phyloP scores from a whole-genome alignment of 495 filamentous ascomycete genomes.

The Rhizodiscina lignyota region DNA sequence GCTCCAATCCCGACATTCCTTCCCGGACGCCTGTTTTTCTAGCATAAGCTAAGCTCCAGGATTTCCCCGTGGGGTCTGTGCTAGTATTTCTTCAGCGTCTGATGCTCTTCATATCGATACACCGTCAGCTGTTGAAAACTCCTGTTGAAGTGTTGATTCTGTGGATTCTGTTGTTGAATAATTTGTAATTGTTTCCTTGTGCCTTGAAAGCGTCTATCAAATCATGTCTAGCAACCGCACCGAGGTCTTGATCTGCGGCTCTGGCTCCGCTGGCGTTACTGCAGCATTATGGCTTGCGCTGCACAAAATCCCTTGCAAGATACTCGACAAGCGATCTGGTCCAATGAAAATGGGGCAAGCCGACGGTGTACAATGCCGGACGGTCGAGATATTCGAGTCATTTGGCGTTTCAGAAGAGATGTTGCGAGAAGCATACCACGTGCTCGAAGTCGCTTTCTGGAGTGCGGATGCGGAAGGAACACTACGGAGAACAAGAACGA shows the following conservation, averaged over 20 bases:
- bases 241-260: background rate
- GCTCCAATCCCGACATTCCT: no score
- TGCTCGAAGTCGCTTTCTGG: conserved; percentile 17
- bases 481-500: conserved; percentile 32
- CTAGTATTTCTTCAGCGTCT: no score
- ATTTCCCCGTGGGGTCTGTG: no score
- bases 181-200: no score
- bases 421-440: conserved; percentile 41
- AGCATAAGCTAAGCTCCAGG: no score
- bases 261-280: conserved; percentile 29
- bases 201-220: no score
- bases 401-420: conserved; percentile 45
- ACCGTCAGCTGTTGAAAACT: no score
- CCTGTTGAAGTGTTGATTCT: no score
- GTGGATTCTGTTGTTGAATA: no score
- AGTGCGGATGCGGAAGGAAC: conserved; percentile 26
- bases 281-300: conserved; percentile 45
- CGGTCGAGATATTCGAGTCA: conserved; percentile 47
- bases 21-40: no score
- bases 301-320: conserved; percentile 38
- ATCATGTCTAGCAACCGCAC: no score
- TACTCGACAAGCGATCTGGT: conserved; percentile 42
- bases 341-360: conserved; percentile 42
- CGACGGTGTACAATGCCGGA: conserved; percentile 42
- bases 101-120: no score